phyloP scores from a whole-genome alignment of 306 rosid species.

The Psophocarpus tetragonolobus region DNA sequence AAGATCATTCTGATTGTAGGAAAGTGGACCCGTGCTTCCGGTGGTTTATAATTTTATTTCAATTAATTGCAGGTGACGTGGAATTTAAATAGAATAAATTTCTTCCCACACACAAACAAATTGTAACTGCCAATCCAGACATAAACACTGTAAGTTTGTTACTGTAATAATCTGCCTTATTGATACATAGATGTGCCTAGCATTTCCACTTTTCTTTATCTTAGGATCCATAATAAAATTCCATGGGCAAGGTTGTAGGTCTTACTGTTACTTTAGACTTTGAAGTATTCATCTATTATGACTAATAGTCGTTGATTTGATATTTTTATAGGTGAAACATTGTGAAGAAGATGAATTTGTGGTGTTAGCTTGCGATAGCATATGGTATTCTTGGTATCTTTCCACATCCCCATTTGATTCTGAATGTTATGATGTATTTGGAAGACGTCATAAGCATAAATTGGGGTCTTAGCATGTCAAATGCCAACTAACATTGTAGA shows the following conservation, averaged over 20 bases:
- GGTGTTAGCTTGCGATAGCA: slow-evolving; percentile 76
- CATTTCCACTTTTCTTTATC: too few relatives aligned
- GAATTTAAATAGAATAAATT: slow-evolving; percentile 91
- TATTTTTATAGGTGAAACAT: slow-evolving; percentile 68
- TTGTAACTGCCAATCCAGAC: slow-evolving; percentile 90
- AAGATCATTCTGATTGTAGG: too few relatives aligned
- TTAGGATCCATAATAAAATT: too few relatives aligned
- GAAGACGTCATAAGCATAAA: slow-evolving; percentile 8
- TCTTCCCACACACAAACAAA: slow-evolving; percentile 82
- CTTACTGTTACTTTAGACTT: background rate
- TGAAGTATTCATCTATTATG: slow-evolving; percentile 13
- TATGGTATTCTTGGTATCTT: slow-evolving; percentile 66
- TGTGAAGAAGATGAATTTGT: slow-evolving; percentile 86
- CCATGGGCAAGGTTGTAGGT: too few relatives aligned
- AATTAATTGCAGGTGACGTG: slow-evolving; percentile 78
- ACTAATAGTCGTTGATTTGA: slow-evolving; percentile 13
- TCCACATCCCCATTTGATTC: slow-evolving; percentile 9
- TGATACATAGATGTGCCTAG: too few relatives aligned
- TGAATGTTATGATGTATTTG: background rate
- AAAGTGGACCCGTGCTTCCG: too few relatives aligned
- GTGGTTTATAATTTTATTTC: too few relatives aligned
- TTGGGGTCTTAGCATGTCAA: too few relatives aligned
- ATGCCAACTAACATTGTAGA: too few relatives aligned
- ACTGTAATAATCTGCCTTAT: slow-evolving; percentile 6
- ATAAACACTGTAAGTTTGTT: slow-evolving; percentile 74